phyloP scores from a whole-genome alignment of 2,329 filamentous ascomycete species.

The Claviceps fusiformis region DNA sequence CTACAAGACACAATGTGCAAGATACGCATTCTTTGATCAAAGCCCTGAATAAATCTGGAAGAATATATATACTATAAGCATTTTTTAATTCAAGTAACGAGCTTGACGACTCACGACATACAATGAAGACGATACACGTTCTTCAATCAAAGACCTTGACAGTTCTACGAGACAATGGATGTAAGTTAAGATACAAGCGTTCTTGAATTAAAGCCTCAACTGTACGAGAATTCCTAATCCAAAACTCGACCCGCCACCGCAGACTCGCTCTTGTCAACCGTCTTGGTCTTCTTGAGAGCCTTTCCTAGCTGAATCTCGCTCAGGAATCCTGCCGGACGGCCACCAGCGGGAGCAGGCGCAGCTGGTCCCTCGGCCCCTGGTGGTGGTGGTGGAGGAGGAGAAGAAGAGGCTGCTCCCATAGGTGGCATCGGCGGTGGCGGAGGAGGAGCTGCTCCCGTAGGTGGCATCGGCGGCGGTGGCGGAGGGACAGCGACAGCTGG shows the following conservation, averaged over 20 bases:
- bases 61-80: no score
- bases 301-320: conserved; percentile 73
- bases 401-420: conserved; percentile 26
- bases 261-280: conserved; percentile 70
- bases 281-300: conserved; percentile 72
- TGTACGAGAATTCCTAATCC: conserved; percentile 21
- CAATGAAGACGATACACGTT: no score
- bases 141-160: no score
- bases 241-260: conserved; percentile 64
- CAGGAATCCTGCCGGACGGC: conserved; percentile 51
- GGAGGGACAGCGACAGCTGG: conserved; percentile 10
- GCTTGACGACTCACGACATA: no score
- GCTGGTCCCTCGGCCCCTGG: conserved; percentile 30
- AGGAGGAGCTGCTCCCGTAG: conserved; percentile 11
- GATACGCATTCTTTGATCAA: no score
- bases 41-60: no score
- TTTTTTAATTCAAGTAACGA: no score
- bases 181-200: no score
- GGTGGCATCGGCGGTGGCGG: conserved; percentile 19
- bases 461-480: conserved; percentile 15
- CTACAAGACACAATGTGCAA: no score
- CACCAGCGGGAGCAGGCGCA: conserved; percentile 32
- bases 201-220: no score
- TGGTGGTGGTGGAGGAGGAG: conserved; percentile 28
- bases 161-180: no score